These are phyloP conservation scores for Chaetoceros muelleri DNA, from an alignment of 108 stramenopile genomes.

Conservation along the genomic window DNA sequence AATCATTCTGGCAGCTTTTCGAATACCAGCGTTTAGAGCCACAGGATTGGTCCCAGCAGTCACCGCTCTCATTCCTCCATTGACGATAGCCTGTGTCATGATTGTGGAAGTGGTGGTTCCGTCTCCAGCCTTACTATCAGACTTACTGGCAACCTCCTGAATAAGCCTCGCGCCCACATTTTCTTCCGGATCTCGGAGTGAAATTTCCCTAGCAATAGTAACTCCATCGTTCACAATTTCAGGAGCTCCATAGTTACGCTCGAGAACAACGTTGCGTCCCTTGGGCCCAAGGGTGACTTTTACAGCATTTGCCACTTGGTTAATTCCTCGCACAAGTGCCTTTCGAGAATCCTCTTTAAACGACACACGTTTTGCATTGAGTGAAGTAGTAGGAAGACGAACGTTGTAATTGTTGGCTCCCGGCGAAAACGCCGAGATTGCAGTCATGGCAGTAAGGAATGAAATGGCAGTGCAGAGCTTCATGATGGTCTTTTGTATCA, in stretches of 20 bases:
- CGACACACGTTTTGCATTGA: conserved; percentile 69
- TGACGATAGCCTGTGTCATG: conserved; percentile 93
- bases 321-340: conserved; percentile 87
- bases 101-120: conserved; percentile 96
- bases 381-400: conserved; percentile 9
- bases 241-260: conserved; percentile 91
- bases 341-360: conserved; percentile 86
- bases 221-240: conserved; percentile 97
- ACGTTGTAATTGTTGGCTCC: too few species aligned
- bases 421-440: too few species aligned
- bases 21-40: conserved; percentile 83
- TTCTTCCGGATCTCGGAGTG: conserved; percentile 77
- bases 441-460: too few species aligned
- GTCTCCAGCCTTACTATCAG: conserved; percentile 93
- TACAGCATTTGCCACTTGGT: conserved; percentile 92
- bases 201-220: conserved; percentile 89
- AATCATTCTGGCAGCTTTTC: conserved; percentile 67
- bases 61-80: conserved; percentile 90
- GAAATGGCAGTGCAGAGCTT: too few species aligned
- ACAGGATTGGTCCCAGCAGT: conserved; percentile 91
- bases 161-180: conserved; percentile 90
- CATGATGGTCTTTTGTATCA: too few species aligned
- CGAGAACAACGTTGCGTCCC: conserved; percentile 95
- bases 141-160: conserved; percentile 92
- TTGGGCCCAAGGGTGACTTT: conserved; percentile 95